Evolutionary conservation across 2,329 filamentous ascomycete species (phyloP).

Genomic region (Colletotrichum simmondsii): DNA sequence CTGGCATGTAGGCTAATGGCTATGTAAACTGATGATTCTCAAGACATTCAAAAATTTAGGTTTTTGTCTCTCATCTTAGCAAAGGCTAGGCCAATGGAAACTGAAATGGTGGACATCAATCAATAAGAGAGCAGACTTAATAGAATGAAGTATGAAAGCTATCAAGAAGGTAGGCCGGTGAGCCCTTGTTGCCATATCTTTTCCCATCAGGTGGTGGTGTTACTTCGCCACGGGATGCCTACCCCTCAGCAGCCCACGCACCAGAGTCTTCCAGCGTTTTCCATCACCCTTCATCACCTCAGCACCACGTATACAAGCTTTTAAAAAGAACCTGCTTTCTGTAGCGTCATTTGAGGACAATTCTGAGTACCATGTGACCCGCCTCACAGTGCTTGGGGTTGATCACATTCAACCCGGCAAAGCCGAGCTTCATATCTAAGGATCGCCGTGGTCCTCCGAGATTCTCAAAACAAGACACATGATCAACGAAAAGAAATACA

Average conservation of each 20-base stretch:
- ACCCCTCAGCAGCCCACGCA: slow-evolving; percentile 14
- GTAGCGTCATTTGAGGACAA: background rate
- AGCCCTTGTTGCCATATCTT: background rate
- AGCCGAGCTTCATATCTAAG: background rate
- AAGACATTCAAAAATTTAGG: too few species aligned
- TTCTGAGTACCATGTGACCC: background rate
- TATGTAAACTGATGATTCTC: accelerated
- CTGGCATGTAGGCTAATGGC: background rate
- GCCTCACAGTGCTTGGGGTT: background rate
- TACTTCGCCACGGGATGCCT: background rate
- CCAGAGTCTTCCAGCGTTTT: background rate
- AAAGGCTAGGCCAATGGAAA: too few species aligned
- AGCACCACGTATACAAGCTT: background rate
- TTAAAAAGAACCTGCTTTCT: background rate
- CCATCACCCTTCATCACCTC: background rate
- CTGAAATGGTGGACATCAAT: too few species aligned
- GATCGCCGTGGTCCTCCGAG: background rate
- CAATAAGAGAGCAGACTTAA: too few species aligned
- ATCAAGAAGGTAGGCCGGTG: background rate
- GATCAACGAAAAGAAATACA: background rate
- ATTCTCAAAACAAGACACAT: background rate
- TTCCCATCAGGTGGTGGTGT: background rate
- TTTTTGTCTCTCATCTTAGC: too few species aligned
- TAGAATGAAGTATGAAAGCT: background rate
- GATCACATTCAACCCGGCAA: background rate